Conservation (phyloP, 2,329 filamentous ascomycete genomes). For the Trichophyton schoenleinii region DNA sequence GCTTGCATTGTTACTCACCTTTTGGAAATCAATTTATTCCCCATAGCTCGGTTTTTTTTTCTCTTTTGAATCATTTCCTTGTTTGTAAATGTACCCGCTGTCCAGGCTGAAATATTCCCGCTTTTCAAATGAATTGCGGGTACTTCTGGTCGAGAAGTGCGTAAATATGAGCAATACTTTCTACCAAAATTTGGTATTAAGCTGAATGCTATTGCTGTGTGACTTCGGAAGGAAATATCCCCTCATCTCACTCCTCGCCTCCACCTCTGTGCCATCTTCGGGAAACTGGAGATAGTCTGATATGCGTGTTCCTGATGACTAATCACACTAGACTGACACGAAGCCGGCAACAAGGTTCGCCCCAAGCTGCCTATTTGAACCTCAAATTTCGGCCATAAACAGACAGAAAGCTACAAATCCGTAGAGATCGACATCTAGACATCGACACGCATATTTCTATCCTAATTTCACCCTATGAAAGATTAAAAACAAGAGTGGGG, state of each 20-base stretch:
- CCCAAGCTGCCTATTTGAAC: too few relatives aligned
- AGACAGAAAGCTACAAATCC: too few relatives aligned
- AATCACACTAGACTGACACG: too few relatives aligned
- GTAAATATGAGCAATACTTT: neutral
- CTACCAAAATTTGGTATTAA: neutral
- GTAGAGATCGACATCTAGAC: neutral
- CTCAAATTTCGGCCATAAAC: too few relatives aligned
- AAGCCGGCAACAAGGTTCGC: too few relatives aligned
- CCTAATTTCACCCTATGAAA: too few relatives aligned
- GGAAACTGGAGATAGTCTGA: neutral
- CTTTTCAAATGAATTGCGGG: neutral
- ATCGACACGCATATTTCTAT: neutral
- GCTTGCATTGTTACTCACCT: neutral
- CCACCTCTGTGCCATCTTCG: neutral
- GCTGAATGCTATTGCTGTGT: too few relatives aligned
- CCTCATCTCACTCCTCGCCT: neutral
- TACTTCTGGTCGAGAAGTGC: neutral
- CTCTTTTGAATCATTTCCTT: neutral
- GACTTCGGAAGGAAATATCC: neutral
- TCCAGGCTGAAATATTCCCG: neutral
- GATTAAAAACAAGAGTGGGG: neutral
- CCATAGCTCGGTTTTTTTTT: neutral
- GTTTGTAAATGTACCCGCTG: neutral
- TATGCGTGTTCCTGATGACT: too few relatives aligned
- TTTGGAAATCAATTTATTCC: neutral